Percentiles rank a stretch among this genome's conserved stretches.
phyloP scores from a whole-genome alignment of 768 basidiomycete species.

The Russula sp. region DNA sequence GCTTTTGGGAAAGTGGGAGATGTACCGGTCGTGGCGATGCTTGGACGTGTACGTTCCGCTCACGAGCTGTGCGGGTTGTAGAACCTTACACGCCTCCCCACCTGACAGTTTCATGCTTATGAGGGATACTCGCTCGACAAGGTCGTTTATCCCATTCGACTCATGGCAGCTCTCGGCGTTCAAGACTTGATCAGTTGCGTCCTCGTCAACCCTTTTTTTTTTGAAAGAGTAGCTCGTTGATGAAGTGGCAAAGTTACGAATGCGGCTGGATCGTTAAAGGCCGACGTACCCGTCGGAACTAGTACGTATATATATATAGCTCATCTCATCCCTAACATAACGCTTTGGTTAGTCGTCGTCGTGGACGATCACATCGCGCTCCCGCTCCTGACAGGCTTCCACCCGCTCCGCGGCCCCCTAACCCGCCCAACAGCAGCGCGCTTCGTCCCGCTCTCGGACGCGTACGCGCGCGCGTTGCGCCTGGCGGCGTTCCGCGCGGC shows the following conservation, averaged over 20 bases:
- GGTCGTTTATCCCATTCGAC: conserved; percentile 71
- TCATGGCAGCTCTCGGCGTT: conserved; percentile 73
- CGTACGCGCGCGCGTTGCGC: conserved; percentile 69
- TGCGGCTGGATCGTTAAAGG: conserved; percentile 77
- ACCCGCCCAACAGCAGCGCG: conserved; percentile 54
- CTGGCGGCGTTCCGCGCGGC: conserved; percentile 67
- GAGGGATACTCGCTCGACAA: conserved; percentile 69
- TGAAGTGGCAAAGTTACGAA: conserved; percentile 64
- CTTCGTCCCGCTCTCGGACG: conserved; percentile 79
- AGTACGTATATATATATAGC: conserved; percentile 35
- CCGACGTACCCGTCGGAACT: conserved; percentile 67
- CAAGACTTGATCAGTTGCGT: conserved; percentile 70
- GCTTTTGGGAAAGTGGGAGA: conserved; percentile 74
- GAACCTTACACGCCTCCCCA: no score
- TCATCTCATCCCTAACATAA: background rate
- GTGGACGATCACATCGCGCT: conserved; percentile 81
- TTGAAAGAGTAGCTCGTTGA: background rate
- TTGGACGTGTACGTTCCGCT: conserved; percentile 60
- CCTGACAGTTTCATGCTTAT: conserved; percentile 79
- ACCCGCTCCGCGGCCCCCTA: conserved; percentile 71
- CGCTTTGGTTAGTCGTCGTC: conserved; percentile 68
- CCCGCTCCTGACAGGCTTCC: conserved; percentile 68
- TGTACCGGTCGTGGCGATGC: conserved; percentile 84
- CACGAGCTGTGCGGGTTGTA: no score
- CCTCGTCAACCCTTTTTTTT: background rate